phyloP scores from a whole-genome alignment of 345 rosid genomes.

The Gossypium sturtianum region DNA sequence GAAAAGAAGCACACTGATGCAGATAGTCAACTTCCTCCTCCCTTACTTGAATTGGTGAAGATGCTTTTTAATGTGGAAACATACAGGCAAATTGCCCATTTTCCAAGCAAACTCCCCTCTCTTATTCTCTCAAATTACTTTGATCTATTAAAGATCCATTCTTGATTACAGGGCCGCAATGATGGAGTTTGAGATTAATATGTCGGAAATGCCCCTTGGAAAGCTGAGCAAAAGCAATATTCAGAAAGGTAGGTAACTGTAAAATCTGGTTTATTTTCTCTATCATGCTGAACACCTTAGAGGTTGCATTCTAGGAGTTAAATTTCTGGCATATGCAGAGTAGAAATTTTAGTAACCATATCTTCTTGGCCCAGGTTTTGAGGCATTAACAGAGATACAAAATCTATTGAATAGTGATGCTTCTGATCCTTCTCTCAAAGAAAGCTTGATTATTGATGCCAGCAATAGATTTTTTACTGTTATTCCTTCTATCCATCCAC shows the following conservation, averaged over 20 bases:
- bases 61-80: conserved; percentile 91
- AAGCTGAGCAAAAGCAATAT: conserved; percentile 87
- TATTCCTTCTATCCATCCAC: conserved; percentile 90
- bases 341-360: background rate
- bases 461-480: conserved; percentile 93
- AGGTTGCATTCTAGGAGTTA: conserved; percentile 5
- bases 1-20: conserved; percentile 36
- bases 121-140: background rate
- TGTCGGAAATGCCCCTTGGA: conserved; percentile 99
- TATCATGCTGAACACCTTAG: background rate
- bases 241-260: conserved; percentile 52
- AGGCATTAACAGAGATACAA: conserved; percentile 86
- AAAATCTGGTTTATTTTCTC: conserved; percentile 1
- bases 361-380: conserved; percentile 60
- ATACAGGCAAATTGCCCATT: conserved; percentile 45
- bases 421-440: conserved; percentile 49
- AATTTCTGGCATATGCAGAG: conserved; percentile 8
- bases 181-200: conserved; percentile 96
- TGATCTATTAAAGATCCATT: conserved; percentile 15
- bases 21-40: conserved; percentile 61
- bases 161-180: conserved; percentile 73
- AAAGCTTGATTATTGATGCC: conserved; percentile 80
- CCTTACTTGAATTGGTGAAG: conserved; percentile 71
- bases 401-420: conserved; percentile 46
- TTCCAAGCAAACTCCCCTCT: background rate